A percentile compares a stretch with the other conserved stretches of the same genome.
Evolutionary conservation across 768 basidiomycete species (phyloP).

Genomic region (Butyriboletus loyo): DNA sequence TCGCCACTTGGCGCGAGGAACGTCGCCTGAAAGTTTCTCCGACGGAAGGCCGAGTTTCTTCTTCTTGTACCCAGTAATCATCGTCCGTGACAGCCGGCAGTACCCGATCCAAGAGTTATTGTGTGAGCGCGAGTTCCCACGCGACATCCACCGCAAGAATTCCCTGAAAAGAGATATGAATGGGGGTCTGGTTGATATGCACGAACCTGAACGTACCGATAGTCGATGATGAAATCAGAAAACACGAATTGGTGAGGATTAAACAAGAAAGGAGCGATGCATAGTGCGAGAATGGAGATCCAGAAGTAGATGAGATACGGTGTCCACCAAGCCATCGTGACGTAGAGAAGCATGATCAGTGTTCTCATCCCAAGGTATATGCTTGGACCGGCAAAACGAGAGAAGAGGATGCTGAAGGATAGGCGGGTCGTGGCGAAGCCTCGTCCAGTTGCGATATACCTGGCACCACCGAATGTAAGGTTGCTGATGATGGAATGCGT

Average conservation of each 20-base stretch:
- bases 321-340: constrained; percentile 89
- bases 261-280: constrained; percentile 96
- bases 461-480: constrained; percentile 94
- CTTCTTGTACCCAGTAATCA: constrained; percentile 99
- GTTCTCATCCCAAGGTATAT: constrained; percentile 97
- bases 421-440: constrained; percentile 97
- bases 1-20: constrained; percentile 90
- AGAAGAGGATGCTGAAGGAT: constrained; percentile 92
- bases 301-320: constrained; percentile 97
- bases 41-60: constrained; percentile 96
- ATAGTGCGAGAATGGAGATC: constrained; percentile 89
- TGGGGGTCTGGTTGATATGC: not conserved
- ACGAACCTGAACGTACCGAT: constrained; percentile 50
- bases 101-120: constrained; percentile 99
- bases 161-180: constrained; percentile 52
- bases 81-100: constrained; percentile 94
- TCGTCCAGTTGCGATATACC: constrained; percentile 98
- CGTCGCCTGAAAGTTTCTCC: constrained; percentile 93
- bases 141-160: constrained; percentile 98
- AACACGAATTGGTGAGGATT: constrained; percentile 99
- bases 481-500: constrained; percentile 97
- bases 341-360: constrained; percentile 87
- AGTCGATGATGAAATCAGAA: constrained; percentile 96
- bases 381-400: constrained; percentile 96
- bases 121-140: constrained; percentile 96